A percentile compares a stretch with the other conserved stretches of the same genome.
Evolutionary conservation across 2,329 filamentous ascomycete species (phyloP).

Genomic region (Clarireedia paspali): DNA sequence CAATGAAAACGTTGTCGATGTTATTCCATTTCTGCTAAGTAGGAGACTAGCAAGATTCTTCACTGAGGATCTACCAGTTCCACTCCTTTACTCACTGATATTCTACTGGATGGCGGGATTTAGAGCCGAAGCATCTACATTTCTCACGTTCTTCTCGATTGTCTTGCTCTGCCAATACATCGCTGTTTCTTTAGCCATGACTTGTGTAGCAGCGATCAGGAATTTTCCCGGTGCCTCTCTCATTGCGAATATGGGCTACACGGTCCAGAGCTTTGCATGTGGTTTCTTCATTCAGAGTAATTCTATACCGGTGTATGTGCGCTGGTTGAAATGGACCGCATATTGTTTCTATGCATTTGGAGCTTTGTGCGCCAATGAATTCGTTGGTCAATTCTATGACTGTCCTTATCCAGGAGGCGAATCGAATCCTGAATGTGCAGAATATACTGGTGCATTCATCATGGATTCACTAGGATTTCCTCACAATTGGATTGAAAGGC

Average conservation of each 20-base stretch:
- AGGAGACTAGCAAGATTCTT: conserved; percentile 60
- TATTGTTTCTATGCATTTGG: conserved; percentile 65
- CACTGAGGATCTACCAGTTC: conserved; percentile 66
- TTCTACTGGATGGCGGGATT: conserved; percentile 77
- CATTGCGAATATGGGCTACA: conserved; percentile 65
- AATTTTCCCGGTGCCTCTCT: conserved; percentile 65
- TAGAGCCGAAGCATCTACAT: conserved; percentile 52
- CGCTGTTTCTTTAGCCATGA: conserved; percentile 62
- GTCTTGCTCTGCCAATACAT: conserved; percentile 66
- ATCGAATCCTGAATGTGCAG: conserved; percentile 55
- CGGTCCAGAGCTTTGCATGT: conserved; percentile 65
- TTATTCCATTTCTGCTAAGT: conserved; percentile 62
- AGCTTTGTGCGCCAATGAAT: conserved; percentile 65
- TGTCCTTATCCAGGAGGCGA: conserved; percentile 58
- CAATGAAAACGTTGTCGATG: conserved; percentile 63
- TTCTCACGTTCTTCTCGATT: conserved; percentile 65
- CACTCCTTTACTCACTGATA: conserved; percentile 61
- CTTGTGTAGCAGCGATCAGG: conserved; percentile 56
- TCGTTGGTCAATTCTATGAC: conserved; percentile 62
- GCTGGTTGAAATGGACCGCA: conserved; percentile 65
- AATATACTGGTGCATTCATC: conserved; percentile 63
- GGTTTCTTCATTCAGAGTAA: conserved; percentile 71
- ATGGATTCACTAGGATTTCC: conserved; percentile 64
- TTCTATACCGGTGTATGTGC: conserved; percentile 67
- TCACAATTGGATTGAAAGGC: conserved; percentile 56